Conservation (phyloP, 257 asterid species). For the Forsythia suspensa region DNA sequence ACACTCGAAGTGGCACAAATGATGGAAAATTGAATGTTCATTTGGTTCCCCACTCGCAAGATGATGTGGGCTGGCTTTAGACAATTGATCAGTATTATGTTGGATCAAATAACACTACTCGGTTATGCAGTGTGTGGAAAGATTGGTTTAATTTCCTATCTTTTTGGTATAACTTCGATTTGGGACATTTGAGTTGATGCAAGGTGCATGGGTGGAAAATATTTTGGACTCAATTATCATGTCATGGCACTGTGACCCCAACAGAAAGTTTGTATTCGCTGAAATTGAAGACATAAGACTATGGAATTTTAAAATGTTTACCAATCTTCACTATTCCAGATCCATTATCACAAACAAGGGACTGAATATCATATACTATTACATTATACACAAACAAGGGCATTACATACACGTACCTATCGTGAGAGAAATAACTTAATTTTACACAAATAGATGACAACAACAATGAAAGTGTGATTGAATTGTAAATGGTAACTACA, state of each 20-base stretch:
- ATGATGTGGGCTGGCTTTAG: conserved; percentile 95
- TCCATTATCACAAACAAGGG: conserved; percentile 18
- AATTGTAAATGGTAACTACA: neutral
- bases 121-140: neutral
- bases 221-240: conserved; percentile 69
- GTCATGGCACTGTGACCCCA: conserved; percentile 58
- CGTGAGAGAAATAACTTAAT: neutral
- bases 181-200: conserved; percentile 21
- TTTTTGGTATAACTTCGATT: neutral
- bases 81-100: conserved; percentile 88
- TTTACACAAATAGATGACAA: neutral
- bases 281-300: conserved; percentile 36
- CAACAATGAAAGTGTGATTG: neutral
- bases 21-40: conserved; percentile 81
- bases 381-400: neutral
- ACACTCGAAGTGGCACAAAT: conserved; percentile 58
- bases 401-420: neutral
- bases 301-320: neutral
- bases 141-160: neutral
- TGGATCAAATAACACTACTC: conserved; percentile 80
- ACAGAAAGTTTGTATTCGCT: conserved; percentile 74
- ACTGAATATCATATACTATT: neutral
- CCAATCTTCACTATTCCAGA: conserved; percentile 15
- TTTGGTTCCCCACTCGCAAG: conserved; percentile 86
- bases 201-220: conserved; percentile 89